Percentiles rank a stretch among this genome's conserved stretches.
Evolutionary conservation across 177 flowering plant genomes (phyloP).

Genomic region (Vitis hybrid): DNA sequence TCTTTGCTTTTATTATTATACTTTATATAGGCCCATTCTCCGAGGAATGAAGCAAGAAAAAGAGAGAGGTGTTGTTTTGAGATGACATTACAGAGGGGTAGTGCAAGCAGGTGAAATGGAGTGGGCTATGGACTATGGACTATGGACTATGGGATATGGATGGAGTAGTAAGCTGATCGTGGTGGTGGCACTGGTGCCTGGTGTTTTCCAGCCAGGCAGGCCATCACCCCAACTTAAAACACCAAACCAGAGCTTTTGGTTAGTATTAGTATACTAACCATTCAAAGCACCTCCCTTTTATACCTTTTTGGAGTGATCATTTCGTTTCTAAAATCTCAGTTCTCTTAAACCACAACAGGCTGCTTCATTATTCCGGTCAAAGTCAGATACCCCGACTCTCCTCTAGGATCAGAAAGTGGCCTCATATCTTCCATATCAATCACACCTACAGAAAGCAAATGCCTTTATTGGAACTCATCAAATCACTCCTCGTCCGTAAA

Average conservation of each 20-base stretch:
- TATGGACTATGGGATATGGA: too few relatives aligned
- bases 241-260: background rate
- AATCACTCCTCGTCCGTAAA: background rate
- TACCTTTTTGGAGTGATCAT: background rate
- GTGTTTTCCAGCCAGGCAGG: constrained; percentile 6
- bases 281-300: background rate
- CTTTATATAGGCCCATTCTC: constrained; percentile 20
- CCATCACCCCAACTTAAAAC: background rate
- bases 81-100: background rate
- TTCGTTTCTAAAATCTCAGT: background rate
- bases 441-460: constrained; percentile 13
- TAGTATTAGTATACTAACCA: background rate
- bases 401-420: constrained; percentile 18
- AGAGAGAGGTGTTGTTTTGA: background rate
- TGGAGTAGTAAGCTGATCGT: too few relatives aligned
- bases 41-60: constrained; percentile 13
- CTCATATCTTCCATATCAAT: constrained; percentile 8
- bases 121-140: background rate
- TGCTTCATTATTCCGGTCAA: constrained; percentile 23
- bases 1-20: constrained; percentile 4
- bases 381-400: constrained; percentile 19
- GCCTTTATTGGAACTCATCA: constrained; percentile 33
- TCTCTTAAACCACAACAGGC: background rate
- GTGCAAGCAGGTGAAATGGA: constrained; percentile 5
- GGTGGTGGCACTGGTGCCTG: constrained; percentile 10